phyloP scores from a whole-genome alignment of 805 yeast species.

The Sugiyamaella qingdaonensis region DNA sequence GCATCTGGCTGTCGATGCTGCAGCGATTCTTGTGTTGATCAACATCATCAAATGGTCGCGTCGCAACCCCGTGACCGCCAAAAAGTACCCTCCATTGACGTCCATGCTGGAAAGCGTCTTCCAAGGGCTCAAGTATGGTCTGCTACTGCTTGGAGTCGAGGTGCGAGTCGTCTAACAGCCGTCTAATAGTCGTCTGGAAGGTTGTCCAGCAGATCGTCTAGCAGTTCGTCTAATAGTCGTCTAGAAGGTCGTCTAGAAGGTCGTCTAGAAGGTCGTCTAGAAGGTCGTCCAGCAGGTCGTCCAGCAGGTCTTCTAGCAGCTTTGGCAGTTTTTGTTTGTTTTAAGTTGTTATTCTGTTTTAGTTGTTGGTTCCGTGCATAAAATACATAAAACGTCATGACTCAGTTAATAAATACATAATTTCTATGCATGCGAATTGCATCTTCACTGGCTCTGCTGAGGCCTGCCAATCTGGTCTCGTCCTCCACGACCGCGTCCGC shows the following conservation, averaged over 20 bases:
- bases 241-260: no score
- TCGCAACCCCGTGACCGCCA: slow-evolving; percentile 2
- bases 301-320: no score
- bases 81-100: neutral
- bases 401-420: neutral
- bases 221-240: no score
- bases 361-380: neutral
- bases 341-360: neutral
- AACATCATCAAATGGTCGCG: slow-evolving; percentile 6
- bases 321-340: no score
- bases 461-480: neutral
- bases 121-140: neutral
- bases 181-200: no score
- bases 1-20: slow-evolving; percentile 8
- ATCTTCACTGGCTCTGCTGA: neutral
- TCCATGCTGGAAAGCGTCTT: neutral
- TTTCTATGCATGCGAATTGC: neutral
- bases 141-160: neutral
- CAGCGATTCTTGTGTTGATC: neutral
- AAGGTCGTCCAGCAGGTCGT: no score
- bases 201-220: neutral
- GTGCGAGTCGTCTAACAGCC: neutral
- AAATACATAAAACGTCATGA: neutral
- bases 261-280: no score
- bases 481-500: slow-evolving; percentile 29